Evolutionary conservation across 2,329 filamentous ascomycete species (phyloP).

Genomic region (Fusarium falciforme): DNA sequence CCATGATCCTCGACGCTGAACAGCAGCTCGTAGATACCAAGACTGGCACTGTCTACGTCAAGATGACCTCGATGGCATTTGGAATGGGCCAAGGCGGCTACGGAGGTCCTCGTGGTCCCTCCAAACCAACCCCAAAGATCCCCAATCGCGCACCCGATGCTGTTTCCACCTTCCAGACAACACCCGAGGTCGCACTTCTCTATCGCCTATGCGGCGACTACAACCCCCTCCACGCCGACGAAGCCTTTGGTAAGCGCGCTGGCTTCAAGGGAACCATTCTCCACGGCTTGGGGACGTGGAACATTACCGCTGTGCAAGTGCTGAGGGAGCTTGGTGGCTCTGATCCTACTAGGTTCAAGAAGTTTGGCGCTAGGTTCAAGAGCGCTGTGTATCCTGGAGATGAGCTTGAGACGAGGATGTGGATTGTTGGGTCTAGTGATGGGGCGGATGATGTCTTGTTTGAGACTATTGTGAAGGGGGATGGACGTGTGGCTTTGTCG

Average conservation of each 20-base stretch:
- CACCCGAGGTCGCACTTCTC: conserved; percentile 52
- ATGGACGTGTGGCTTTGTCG: conserved; percentile 52
- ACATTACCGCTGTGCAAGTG: conserved; percentile 57
- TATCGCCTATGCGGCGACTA: conserved; percentile 62
- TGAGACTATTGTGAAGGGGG: conserved; percentile 53
- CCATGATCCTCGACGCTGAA: conserved; percentile 57
- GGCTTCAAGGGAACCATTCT: conserved; percentile 60
- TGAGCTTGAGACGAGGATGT: conserved; percentile 56
- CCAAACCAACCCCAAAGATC: conserved; percentile 45
- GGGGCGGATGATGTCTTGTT: conserved; percentile 52
- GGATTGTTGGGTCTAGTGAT: conserved; percentile 49
- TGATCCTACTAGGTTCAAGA: conserved; percentile 53
- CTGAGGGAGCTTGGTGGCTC: conserved; percentile 54
- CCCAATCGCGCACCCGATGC: conserved; percentile 53
- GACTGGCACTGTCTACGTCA: conserved; percentile 52
- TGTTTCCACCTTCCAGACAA: conserved; percentile 52
- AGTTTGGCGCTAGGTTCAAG: conserved; percentile 58
- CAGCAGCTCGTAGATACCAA: conserved; percentile 53
- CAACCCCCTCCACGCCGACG: conserved; percentile 59
- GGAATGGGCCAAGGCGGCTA: conserved; percentile 60
- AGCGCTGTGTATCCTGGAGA: conserved; percentile 61
- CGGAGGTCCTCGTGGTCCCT: conserved; percentile 54
- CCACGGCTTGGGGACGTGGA: conserved; percentile 61
- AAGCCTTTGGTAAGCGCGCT: conserved; percentile 53
- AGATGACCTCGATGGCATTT: conserved; percentile 54